These are phyloP conservation scores for Lasiodiplodia hormozganensis DNA, from an alignment of 2,329 filamentous ascomycete genomes.

Conservation along the genomic window DNA sequence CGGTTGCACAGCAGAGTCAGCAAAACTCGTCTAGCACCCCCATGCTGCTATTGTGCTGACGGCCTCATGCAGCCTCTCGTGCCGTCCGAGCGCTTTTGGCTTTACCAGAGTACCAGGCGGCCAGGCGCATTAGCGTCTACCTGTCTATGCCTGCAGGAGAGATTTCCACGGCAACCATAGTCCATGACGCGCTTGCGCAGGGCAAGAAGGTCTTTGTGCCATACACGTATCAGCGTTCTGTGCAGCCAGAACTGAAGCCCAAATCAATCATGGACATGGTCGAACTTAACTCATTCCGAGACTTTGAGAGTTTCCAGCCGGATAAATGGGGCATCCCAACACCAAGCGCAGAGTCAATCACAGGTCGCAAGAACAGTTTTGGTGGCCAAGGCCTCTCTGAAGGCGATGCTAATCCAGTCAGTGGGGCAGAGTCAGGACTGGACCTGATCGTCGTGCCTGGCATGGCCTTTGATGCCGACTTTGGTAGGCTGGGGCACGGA, in stretches of 20 bases:
- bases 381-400: slow-evolving; percentile 62
- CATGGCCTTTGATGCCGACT: slow-evolving; percentile 81
- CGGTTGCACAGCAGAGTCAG: slow-evolving; percentile 74
- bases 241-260: slow-evolving; percentile 52
- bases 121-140: slow-evolving; percentile 81
- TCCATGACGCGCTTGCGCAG: slow-evolving; percentile 75
- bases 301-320: slow-evolving; percentile 77
- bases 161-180: slow-evolving; percentile 82
- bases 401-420: slow-evolving; percentile 42
- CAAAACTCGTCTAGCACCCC: slow-evolving; percentile 27
- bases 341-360: slow-evolving; percentile 69
- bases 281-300: slow-evolving; percentile 71
- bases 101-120: slow-evolving; percentile 76
- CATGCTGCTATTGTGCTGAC: slow-evolving; percentile 18
- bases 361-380: slow-evolving; percentile 74
- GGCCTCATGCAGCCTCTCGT: slow-evolving; percentile 61
- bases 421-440: slow-evolving; percentile 55
- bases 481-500: slow-evolving; percentile 86
- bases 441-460: slow-evolving; percentile 92
- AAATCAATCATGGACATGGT: slow-evolving; percentile 95
- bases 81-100: slow-evolving; percentile 70
- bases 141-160: slow-evolving; percentile 91
- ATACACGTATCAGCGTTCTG: slow-evolving; percentile 68
- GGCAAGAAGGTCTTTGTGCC: slow-evolving; percentile 93
- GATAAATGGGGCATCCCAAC: slow-evolving; percentile 98